phyloP scores from a whole-genome alignment of 2,329 filamentous ascomycete species.

The Phyllosticta citribraziliensis region DNA sequence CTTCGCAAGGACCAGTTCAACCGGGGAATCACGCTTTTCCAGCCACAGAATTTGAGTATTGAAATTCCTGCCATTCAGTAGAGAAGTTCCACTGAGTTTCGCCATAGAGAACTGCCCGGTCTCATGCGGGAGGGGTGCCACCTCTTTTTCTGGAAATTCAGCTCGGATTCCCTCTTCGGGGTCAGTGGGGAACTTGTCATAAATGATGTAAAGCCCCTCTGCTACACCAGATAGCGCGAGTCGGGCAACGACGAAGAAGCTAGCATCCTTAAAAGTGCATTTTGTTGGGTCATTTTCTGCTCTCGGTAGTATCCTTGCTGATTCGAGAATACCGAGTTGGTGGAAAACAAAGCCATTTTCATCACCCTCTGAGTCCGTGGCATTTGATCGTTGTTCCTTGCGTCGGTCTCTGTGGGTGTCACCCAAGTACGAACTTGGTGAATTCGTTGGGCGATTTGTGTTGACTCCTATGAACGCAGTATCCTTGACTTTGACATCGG shows the following conservation, averaged over 20 bases:
- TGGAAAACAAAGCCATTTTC: not conserved
- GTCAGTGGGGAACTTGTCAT: not conserved
- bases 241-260: not conserved
- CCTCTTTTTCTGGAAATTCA: not conserved
- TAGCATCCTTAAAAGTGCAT: not conserved
- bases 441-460: not conserved
- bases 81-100: too few species aligned
- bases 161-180: not conserved
- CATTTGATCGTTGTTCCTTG: not conserved
- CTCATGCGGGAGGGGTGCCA: not conserved
- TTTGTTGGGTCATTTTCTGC: not conserved
- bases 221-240: not conserved
- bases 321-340: not conserved
- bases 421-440: too few species aligned
- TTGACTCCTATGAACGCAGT: not conserved
- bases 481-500: not conserved
- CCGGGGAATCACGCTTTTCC: too few species aligned
- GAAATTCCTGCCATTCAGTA: too few species aligned
- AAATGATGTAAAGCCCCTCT: not conserved
- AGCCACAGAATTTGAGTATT: too few species aligned
- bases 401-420: not conserved
- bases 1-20: too few species aligned
- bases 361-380: not conserved
- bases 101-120: too few species aligned
- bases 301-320: not conserved